These are phyloP conservation scores for Vicia faba DNA, from an alignment of 306 rosid genomes.

Conservation along the genomic window DNA sequence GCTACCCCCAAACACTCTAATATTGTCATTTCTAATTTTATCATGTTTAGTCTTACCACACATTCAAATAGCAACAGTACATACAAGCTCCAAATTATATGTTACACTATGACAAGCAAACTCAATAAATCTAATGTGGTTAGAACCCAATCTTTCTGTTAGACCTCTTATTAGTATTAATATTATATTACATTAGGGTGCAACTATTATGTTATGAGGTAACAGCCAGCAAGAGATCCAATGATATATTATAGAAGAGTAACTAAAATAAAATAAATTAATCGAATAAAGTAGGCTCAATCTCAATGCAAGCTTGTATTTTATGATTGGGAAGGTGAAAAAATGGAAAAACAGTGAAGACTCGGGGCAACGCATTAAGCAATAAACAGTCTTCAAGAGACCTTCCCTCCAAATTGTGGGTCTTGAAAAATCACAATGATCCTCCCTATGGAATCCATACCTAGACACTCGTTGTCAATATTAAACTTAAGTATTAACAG, in stretches of 20 bases:
- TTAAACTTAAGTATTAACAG: not conserved
- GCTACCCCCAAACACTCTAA: too few relatives aligned
- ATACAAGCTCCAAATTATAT: not conserved
- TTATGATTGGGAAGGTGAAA: slow-evolving; percentile 2
- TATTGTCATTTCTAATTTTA: too few relatives aligned
- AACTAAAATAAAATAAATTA: not conserved
- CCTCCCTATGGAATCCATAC: slow-evolving; percentile 12
- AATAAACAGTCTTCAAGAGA: slow-evolving; percentile 19
- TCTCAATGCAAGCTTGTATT: slow-evolving; percentile 11
- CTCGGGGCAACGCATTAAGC: not conserved
- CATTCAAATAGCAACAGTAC: not conserved
- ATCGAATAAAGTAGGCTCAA: not conserved
- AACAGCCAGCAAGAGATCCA: too few relatives aligned
- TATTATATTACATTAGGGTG: too few relatives aligned
- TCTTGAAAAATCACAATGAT: slow-evolving; percentile 11
- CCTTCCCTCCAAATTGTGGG: slow-evolving; percentile 8
- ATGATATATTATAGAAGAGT: not conserved
- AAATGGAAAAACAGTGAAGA: not conserved
- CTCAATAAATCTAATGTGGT: slow-evolving; percentile 6
- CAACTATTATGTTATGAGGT: too few relatives aligned
- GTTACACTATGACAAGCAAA: slow-evolving; percentile 22
- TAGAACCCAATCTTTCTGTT: slow-evolving; percentile 5
- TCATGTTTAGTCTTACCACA: too few relatives aligned
- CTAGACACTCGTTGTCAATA: slow-evolving; percentile 5
- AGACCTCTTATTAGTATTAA: too few relatives aligned